Conservation (phyloP, 2,329 filamentous ascomycete genomes). For the Coniosporium tulheliwenetii region DNA sequence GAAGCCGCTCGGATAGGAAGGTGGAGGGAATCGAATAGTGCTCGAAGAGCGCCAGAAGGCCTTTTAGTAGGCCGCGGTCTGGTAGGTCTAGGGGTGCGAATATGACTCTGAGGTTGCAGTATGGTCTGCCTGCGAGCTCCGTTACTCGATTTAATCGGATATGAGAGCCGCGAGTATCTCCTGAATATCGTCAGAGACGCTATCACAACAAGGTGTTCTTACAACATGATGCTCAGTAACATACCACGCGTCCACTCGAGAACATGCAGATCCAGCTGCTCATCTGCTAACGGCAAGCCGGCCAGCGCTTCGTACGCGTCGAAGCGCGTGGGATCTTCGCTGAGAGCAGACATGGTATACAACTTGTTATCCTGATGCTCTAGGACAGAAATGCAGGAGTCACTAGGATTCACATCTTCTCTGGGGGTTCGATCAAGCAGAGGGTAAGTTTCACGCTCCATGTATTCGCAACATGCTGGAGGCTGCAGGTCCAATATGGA, state of each 20-base stretch:
- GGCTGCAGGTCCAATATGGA: too few relatives aligned
- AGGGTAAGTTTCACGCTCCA: too few relatives aligned
- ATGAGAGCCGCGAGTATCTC: not conserved
- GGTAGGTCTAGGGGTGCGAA: conserved; percentile 11
- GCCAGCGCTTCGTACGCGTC: not conserved
- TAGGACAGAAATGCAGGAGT: too few relatives aligned
- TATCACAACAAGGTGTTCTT: not conserved
- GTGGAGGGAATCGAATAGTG: conserved; percentile 10
- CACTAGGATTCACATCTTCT: too few relatives aligned
- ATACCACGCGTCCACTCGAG: conserved; percentile 10
- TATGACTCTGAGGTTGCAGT: conserved; percentile 3
- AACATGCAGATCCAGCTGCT: conserved; percentile 6
- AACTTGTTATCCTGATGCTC: too few relatives aligned
- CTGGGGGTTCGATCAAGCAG: too few relatives aligned
- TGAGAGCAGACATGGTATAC: not conserved
- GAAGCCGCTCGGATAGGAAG: conserved; percentile 12
- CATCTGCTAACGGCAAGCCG: not conserved
- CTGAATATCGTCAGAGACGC: not conserved
- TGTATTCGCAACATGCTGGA: too few relatives aligned
- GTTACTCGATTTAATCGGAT: not conserved
- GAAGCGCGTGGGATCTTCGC: not conserved
- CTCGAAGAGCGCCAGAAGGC: conserved; percentile 9
- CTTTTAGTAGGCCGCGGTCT: conserved; percentile 2
- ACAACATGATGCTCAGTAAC: too few relatives aligned
- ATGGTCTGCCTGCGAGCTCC: not conserved